Evolutionary conservation across 495 filamentous ascomycete species (phyloP).

Genomic region (Aspergillus panamensis): DNA sequence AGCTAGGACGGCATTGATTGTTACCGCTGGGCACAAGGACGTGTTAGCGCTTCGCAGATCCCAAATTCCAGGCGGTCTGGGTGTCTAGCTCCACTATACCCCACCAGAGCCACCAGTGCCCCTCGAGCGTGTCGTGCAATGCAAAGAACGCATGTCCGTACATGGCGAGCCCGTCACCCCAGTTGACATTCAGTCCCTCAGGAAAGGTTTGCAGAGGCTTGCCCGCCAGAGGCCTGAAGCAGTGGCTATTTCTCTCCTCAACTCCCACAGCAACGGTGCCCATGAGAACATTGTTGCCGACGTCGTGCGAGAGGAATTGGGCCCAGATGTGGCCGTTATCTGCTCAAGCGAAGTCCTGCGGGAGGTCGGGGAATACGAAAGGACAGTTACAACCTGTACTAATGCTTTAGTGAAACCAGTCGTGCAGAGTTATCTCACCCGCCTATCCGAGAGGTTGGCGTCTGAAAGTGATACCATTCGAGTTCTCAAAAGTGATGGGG

Average conservation of each 20-base stretch:
- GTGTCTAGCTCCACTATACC: constrained; percentile 45
- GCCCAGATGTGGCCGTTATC: constrained; percentile 36
- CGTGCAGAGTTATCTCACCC: constrained; percentile 42
- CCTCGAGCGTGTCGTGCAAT: constrained; percentile 46
- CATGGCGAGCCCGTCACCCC: constrained; percentile 37
- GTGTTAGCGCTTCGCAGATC: constrained; percentile 40
- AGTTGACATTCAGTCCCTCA: constrained; percentile 39
- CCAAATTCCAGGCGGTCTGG: constrained; percentile 49
- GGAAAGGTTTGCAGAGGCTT: constrained; percentile 29
- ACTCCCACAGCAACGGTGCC: constrained; percentile 43
- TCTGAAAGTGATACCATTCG: constrained; percentile 41
- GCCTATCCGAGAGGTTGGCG: constrained; percentile 34
- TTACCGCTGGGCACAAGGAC: constrained; percentile 43
- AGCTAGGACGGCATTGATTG: constrained; percentile 37
- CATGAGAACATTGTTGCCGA: constrained; percentile 41
- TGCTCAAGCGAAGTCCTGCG: constrained; percentile 45
- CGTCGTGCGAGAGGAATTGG: constrained; percentile 36
- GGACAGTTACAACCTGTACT: constrained; percentile 49
- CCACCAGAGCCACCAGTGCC: constrained; percentile 49
- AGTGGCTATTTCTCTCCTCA: constrained; percentile 46
- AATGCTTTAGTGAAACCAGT: constrained; percentile 51
- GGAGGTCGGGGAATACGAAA: constrained; percentile 51
- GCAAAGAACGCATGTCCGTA: constrained; percentile 45
- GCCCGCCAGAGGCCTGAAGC: constrained; percentile 39
- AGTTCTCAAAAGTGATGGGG: constrained; percentile 50